Conservation (phyloP, 2,329 filamentous ascomycete species). For the Tolypocladium nubicola region DNA sequence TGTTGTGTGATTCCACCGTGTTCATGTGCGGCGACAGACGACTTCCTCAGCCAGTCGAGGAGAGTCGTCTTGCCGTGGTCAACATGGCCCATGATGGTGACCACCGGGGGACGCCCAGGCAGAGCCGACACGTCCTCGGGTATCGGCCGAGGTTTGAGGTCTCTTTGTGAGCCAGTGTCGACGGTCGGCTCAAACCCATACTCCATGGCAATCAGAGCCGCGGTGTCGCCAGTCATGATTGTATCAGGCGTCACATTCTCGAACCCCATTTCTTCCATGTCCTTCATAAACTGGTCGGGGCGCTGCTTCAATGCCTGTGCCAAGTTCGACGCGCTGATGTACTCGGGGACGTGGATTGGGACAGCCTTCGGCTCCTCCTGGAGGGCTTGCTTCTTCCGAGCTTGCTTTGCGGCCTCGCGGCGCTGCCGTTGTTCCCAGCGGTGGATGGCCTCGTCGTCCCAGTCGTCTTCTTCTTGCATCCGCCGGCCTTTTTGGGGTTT, state of each 20-base stretch:
- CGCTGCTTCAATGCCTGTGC: slow-evolving; percentile 65
- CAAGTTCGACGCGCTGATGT: slow-evolving; percentile 78
- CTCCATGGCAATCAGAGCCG: slow-evolving; percentile 80
- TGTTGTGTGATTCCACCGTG: slow-evolving; percentile 98
- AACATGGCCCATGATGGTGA: slow-evolving; percentile 99
- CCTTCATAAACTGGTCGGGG: slow-evolving; percentile 58
- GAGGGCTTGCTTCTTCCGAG: slow-evolving; percentile 26
- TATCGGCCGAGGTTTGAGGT: slow-evolving; percentile 60
- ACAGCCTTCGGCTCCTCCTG: slow-evolving; percentile 35
- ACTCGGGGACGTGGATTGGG: slow-evolving; percentile 72
- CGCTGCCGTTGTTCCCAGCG: slow-evolving; percentile 27
- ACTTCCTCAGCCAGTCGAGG: slow-evolving; percentile 85
- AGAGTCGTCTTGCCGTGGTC: slow-evolving; percentile 98
- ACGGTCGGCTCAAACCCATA: slow-evolving; percentile 85
- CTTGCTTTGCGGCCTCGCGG: slow-evolving; percentile 31
- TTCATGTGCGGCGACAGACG: slow-evolving; percentile 81
- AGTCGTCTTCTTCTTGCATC: slow-evolving; percentile 19
- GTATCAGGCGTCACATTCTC: slow-evolving; percentile 75
- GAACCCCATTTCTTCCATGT: slow-evolving; percentile 79
- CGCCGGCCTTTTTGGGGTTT: slow-evolving; percentile 11
- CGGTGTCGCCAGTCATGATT: slow-evolving; percentile 82
- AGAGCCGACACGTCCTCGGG: slow-evolving; percentile 58
- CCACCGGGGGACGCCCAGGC: slow-evolving; percentile 75
- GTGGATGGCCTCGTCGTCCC: slow-evolving; percentile 25
- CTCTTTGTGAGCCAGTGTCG: slow-evolving; percentile 52